A percentile compares a stretch with the other conserved stretches of the same genome.
phyloP scores from a whole-genome alignment of 108 stramenopile species.

The Chaetoceros muelleri region DNA sequence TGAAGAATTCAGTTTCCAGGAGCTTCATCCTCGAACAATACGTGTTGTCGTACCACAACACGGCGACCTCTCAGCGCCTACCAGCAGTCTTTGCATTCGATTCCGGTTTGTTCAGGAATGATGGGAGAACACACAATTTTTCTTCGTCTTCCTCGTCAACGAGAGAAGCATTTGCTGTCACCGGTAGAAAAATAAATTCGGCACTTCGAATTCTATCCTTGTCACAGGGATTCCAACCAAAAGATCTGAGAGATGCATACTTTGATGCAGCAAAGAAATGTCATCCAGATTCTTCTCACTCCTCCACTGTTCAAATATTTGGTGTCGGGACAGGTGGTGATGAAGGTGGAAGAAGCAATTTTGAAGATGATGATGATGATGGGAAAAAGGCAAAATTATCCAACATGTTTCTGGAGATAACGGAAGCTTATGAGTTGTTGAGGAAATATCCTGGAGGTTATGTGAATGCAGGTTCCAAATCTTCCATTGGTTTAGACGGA shows the following conservation, averaged over 20 bases:
- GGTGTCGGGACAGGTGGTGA: conserved; percentile 10
- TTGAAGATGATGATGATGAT: conserved; percentile 1
- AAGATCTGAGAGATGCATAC: conserved; percentile 58
- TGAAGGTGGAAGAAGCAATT: conserved; percentile 2
- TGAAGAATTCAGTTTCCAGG: too few relatives aligned
- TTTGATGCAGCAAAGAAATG: conserved; percentile 58
- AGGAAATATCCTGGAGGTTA: conserved; percentile 6
- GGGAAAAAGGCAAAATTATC: conserved; percentile 1
- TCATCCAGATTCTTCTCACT: conserved; percentile 71
- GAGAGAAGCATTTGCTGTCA: too few relatives aligned
- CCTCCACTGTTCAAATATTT: too few relatives aligned
- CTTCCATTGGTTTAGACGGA: conserved; percentile 5
- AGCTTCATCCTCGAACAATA: too few relatives aligned
- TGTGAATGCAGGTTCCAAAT: conserved; percentile 9
- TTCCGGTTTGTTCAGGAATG: too few relatives aligned
- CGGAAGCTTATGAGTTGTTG: conserved; percentile 62
- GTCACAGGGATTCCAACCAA: conserved; percentile 2
- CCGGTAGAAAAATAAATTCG: not conserved
- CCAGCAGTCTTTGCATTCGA: too few relatives aligned
- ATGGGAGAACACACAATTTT: too few relatives aligned
- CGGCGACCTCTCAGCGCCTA: too few relatives aligned
- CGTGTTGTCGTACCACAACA: too few relatives aligned
- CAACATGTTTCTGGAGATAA: conserved; percentile 40
- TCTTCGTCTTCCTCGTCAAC: too few relatives aligned
- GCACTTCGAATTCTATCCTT: not conserved